Evolutionary conservation across 306 rosid species (phyloP).

Genomic region (Lithocarpus polystachyus): DNA sequence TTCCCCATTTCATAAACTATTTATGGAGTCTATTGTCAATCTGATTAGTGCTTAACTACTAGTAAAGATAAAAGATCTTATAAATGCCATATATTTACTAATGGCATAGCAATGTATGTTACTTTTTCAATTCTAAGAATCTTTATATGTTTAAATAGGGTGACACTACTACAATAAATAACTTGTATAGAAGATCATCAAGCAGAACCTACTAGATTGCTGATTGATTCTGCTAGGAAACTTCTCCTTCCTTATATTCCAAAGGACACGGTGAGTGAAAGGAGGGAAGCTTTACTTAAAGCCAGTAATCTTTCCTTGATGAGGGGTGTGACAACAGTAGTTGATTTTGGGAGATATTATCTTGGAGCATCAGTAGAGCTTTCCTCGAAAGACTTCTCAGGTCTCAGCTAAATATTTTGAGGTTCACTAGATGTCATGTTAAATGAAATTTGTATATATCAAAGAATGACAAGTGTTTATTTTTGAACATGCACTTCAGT

Average conservation of each 20-base stretch:
- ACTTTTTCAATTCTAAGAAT: slow-evolving; percentile 3
- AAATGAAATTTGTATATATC: background rate
- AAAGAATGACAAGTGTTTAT: background rate
- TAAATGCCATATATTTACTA: background rate
- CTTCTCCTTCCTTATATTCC: slow-evolving; percentile 54
- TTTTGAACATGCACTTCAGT: background rate
- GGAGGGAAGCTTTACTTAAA: slow-evolving; percentile 76
- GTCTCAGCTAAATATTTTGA: slow-evolving; percentile 25
- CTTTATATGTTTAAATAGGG: background rate
- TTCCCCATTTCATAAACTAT: background rate
- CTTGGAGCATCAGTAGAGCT: slow-evolving; percentile 53
- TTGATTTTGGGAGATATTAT: slow-evolving; percentile 81
- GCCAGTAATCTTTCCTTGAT: slow-evolving; percentile 63
- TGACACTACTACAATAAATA: background rate
- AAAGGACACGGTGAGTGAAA: slow-evolving; percentile 51
- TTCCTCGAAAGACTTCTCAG: slow-evolving; percentile 90
- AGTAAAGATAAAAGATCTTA: background rate
- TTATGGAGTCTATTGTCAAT: slow-evolving; percentile 2
- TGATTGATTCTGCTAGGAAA: slow-evolving; percentile 65
- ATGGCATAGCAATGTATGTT: background rate
- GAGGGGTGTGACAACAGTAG: slow-evolving; percentile 83
- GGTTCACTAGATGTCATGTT: slow-evolving; percentile 10
- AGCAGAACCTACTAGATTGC: slow-evolving; percentile 80
- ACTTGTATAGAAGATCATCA: slow-evolving; percentile 5
- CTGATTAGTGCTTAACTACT: background rate